These are phyloP conservation scores for Pontederia paniculata DNA, from an alignment of 176 grass and related monocot species.

Conservation along the genomic window DNA sequence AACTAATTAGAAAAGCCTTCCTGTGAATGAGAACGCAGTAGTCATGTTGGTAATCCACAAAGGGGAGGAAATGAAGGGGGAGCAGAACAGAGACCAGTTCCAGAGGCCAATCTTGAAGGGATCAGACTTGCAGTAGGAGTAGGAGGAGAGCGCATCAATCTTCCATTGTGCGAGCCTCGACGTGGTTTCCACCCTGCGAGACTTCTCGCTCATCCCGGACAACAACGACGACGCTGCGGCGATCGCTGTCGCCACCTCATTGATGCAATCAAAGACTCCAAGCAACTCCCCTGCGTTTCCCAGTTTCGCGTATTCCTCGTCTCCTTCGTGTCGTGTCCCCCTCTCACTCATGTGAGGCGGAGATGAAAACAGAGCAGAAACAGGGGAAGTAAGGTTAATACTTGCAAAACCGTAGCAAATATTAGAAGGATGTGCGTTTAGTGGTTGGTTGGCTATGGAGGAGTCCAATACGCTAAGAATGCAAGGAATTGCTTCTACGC, in stretches of 20 bases:
- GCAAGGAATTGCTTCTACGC: no score
- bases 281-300: constrained; percentile 62
- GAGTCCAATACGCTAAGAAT: no score
- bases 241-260: constrained; percentile 86
- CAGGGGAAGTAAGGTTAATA: no score
- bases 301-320: constrained; percentile 38
- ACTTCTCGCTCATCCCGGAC: constrained; percentile 44
- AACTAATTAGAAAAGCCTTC: no score
- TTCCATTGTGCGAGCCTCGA: constrained; percentile 84
- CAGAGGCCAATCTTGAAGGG: constrained; percentile 89
- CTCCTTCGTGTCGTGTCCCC: constrained; percentile 25
- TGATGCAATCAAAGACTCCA: constrained; percentile 87
- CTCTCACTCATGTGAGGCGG: not conserved
- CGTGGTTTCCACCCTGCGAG: constrained; percentile 67
- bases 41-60: not conserved
- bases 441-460: no score
- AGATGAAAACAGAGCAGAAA: no score
- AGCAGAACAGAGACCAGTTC: constrained; percentile 56
- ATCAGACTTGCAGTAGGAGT: constrained; percentile 81
- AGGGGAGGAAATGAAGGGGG: not conserved
- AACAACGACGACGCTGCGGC: constrained; percentile 19
- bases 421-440: no score
- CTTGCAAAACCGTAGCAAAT: no score
- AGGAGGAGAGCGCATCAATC: constrained; percentile 62
- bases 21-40: not conserved